Evolutionary conservation across 225 moss, liverwort and hornwort genomes (phyloP).

Genomic region (Sphagnum contortum): DNA sequence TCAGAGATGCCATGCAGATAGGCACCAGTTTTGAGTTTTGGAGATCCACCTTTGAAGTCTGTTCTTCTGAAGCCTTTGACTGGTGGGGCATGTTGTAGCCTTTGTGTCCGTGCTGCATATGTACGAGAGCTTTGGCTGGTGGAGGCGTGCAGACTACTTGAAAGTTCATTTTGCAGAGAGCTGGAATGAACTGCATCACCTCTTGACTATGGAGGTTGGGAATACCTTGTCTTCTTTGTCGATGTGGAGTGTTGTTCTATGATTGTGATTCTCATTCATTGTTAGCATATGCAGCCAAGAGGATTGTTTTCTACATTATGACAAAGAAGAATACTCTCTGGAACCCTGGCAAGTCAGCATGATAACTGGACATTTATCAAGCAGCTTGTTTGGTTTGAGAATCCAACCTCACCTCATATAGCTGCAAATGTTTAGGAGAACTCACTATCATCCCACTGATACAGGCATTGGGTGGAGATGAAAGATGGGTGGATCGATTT

Average conservation of each 20-base stretch:
- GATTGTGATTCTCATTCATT: too few relatives aligned
- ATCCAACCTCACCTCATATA: too few relatives aligned
- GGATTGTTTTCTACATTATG: too few relatives aligned
- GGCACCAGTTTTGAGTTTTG: too few relatives aligned
- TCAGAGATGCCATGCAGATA: too few relatives aligned
- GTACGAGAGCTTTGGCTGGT: conserved; percentile 96
- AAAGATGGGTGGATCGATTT: conserved; percentile 81
- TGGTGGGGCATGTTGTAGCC: conserved; percentile 24
- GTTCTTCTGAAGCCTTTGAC: background rate
- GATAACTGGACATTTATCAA: too few relatives aligned
- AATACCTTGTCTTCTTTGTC: background rate
- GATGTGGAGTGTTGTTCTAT: background rate
- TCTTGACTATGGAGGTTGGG: conserved; percentile 82
- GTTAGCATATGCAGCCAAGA: too few relatives aligned
- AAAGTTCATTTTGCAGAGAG: conserved; percentile 93
- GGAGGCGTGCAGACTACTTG: conserved; percentile 84
- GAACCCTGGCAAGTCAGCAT: too few relatives aligned
- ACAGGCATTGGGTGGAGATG: conserved; percentile 79
- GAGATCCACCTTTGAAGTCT: too few relatives aligned
- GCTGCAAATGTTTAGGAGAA: too few relatives aligned
- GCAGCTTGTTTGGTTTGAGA: too few relatives aligned
- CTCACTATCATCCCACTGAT: background rate
- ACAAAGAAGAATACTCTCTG: too few relatives aligned
- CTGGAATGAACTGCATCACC: conserved; percentile 95
- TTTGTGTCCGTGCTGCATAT: conserved; percentile 85